phyloP scores from a whole-genome alignment of 306 rosid species.

The Ziziphus jujuba region DNA sequence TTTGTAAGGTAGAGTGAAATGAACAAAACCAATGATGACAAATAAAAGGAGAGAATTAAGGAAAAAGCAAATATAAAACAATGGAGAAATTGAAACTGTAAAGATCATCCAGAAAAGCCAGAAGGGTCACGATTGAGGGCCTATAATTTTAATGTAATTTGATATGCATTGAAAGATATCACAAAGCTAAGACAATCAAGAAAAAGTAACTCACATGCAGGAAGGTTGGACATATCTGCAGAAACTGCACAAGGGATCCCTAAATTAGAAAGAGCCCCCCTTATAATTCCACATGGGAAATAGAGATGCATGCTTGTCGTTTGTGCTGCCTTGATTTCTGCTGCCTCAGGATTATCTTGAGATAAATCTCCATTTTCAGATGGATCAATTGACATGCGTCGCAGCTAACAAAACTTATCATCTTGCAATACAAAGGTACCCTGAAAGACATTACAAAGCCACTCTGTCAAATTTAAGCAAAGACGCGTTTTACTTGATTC shows the following conservation, averaged over 20 bases:
- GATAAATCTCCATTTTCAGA: slow-evolving; percentile 51
- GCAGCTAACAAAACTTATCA: slow-evolving; percentile 78
- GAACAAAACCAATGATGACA: background rate
- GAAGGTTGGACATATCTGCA: slow-evolving; percentile 84
- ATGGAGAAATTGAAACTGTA: background rate
- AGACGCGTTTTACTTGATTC: background rate
- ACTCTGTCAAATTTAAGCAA: slow-evolving; percentile 15
- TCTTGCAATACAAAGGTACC: slow-evolving; percentile 98
- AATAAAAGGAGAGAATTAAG: background rate
- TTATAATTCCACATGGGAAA: slow-evolving; percentile 93
- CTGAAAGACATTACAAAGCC: slow-evolving; percentile 40
- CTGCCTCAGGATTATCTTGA: slow-evolving; percentile 51
- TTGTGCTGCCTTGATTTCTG: slow-evolving; percentile 64
- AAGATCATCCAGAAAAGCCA: background rate
- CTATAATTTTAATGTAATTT: background rate
- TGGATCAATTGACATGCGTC: slow-evolving; percentile 75
- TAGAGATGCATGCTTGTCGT: slow-evolving; percentile 90
- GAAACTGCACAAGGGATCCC: slow-evolving; percentile 98
- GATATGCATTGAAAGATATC: background rate
- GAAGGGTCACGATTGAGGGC: background rate
- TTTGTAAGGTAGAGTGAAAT: too few relatives aligned
- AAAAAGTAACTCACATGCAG: slow-evolving; percentile 75
- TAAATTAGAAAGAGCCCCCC: slow-evolving; percentile 95
- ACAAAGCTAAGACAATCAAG: slow-evolving; percentile 10
- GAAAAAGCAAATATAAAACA: background rate